These are phyloP conservation scores for Phytophthora podocarpi DNA, from an alignment of 352 stramenopile species.

Conservation along the genomic window DNA sequence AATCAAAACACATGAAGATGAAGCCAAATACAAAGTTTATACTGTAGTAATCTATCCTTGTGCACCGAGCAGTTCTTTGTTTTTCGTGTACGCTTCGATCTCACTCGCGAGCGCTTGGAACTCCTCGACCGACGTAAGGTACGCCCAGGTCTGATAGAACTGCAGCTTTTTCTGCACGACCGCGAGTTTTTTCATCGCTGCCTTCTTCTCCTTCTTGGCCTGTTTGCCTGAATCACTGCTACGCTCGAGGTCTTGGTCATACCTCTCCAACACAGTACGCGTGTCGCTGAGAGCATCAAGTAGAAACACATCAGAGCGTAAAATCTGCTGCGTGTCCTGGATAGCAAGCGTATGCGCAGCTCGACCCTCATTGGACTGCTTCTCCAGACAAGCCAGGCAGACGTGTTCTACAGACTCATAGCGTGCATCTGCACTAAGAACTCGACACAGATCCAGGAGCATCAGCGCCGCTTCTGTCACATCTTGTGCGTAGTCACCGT, in stretches of 20 bases:
- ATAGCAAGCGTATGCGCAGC: slow-evolving; percentile 41
- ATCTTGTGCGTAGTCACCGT: slow-evolving; percentile 77
- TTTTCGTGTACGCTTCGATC: slow-evolving; percentile 26
- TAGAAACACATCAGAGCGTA: slow-evolving; percentile 53
- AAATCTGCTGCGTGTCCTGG: slow-evolving; percentile 47
- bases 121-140: slow-evolving; percentile 26
- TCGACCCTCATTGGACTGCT: slow-evolving; percentile 16
- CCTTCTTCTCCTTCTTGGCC: slow-evolving; percentile 24
- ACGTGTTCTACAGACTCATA: slow-evolving; percentile 58
- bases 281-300: slow-evolving; percentile 70
- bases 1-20: slow-evolving; percentile 28
- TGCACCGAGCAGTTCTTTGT: slow-evolving; percentile 18
- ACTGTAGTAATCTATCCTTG: slow-evolving; percentile 29
- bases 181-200: slow-evolving; percentile 33
- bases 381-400: slow-evolving; percentile 45
- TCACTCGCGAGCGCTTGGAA: slow-evolving; percentile 31
- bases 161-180: slow-evolving; percentile 54
- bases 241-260: slow-evolving; percentile 29
- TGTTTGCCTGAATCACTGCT: slow-evolving; percentile 25
- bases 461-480: slow-evolving; percentile 45
- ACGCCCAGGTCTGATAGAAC: slow-evolving; percentile 66
- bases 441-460: slow-evolving; percentile 52
- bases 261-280: slow-evolving; percentile 43
- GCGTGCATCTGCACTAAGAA: slow-evolving; percentile 53
- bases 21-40: slow-evolving; percentile 30